Base-by-base conservation (phyloP, 1,284 basidiomycete genomes). In the Trichosporon asahii region DNA sequence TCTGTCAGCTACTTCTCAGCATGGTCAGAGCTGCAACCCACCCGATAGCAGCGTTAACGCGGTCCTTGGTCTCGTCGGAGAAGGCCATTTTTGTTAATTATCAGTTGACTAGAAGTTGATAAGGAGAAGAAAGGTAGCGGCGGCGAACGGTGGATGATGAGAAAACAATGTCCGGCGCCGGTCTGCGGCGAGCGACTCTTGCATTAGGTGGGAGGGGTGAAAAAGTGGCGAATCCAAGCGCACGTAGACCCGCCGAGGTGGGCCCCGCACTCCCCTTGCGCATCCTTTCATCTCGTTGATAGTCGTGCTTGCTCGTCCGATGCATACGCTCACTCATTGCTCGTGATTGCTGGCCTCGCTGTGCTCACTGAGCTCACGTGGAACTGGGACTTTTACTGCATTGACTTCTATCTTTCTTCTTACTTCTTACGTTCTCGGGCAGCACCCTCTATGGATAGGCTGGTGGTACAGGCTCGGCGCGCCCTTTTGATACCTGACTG, bases 1-100 rank as follows among this genome's bases (percentile, higher is more conserved):
- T 60, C 18, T 29, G 61, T 66, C 29, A 61, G 65, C 61, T 12
- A 18, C 29, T 25, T 3, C 15, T 5, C 11, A 49, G 11, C 40
- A 31, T 8, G 31, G 4, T 31, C 31, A 53, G 29, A 7, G 9
- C 6, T 1, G 2, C 3, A 23, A 77, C 79, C 68, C 67, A 82
- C 81, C 82, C 82, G 65, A 84, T 73, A 69, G 79, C 80, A 60
- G 80, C 77, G 76, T 83, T 83, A 71, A 83, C 78, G 69, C 80
- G 73, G 78, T 84, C 83, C 73, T 84, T 84, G 64, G 83, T 84
- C 75, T 84, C 83, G 78, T 84, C 83, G 66, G 82, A 83, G 73
- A 84, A 80, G 8, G 82, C 77, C 82, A 84, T 84, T 60, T 44
- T 77, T 33, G 33, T 9, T 64, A 9, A 12, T 21, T 63, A 35